Conservation (phyloP, 192 early-diverging fungal species). For the Mortierella alpina region DNA sequence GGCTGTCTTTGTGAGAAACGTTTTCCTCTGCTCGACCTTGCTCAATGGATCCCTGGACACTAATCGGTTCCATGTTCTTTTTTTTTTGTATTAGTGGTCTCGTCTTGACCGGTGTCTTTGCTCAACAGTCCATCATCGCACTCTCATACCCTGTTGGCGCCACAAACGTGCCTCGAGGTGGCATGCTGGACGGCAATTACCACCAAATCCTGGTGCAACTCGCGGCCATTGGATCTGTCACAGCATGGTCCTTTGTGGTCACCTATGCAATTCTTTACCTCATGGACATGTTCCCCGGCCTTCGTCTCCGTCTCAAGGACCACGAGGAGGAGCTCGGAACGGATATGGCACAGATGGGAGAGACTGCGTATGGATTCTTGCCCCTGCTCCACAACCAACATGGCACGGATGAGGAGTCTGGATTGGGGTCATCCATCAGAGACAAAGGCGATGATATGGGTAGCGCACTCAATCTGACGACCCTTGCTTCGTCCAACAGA, state of each 20-base stretch:
- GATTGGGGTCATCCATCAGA: neutral
- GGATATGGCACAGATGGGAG: conserved; percentile 90
- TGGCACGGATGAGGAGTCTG: conserved; percentile 29
- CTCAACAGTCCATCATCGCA: conserved; percentile 72
- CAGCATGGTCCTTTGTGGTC: conserved; percentile 80
- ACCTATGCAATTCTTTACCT: conserved; percentile 77
- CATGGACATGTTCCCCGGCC: conserved; percentile 79
- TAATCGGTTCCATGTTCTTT: conserved; percentile 15
- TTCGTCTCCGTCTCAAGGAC: conserved; percentile 81
- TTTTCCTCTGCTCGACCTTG: conserved; percentile 5
- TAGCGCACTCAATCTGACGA: neutral
- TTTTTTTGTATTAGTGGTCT: conserved; percentile 68
- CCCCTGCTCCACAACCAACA: conserved; percentile 17
- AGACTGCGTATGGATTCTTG: conserved; percentile 69
- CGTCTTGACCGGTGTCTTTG: conserved; percentile 89
- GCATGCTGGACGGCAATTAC: conserved; percentile 86
- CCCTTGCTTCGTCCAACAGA: neutral
- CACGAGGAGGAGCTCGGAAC: conserved; percentile 79
- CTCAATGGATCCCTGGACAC: conserved; percentile 74
- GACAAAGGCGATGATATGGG: conserved; percentile 2
- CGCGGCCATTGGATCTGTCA: conserved; percentile 75
- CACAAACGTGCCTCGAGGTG: conserved; percentile 66
- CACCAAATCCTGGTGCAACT: conserved; percentile 85
- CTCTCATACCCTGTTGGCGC: conserved; percentile 68
- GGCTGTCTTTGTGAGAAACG: neutral